Base-by-base conservation (phyloP, 176 grass and related monocot genomes). In the Cymbopogon citratus region DNA sequence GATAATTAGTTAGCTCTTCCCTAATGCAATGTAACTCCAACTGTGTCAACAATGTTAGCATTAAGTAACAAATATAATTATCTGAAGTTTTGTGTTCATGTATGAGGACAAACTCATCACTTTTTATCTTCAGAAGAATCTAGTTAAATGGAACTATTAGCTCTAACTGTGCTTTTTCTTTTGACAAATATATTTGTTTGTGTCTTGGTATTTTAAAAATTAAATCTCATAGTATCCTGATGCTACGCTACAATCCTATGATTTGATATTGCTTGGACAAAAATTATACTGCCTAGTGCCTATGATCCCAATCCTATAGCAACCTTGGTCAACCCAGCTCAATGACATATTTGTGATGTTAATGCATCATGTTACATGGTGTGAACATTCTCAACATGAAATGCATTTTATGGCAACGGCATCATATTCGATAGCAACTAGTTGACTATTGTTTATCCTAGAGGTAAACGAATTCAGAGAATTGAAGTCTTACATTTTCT, bases 401-500 rank as follows among this genome's bases (percentile, higher is more conserved):
- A 66, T 59, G 66, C 46, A 57, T 19, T 59, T 60, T 5, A 56
- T 25, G 43, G 12, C 59, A 82, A 56, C 14, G n/a, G 12, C 59
- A 82, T 28, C 59, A 67, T 84, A 86, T 40, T 69, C 34, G 16
- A 66, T 44, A 76, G 44, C 13, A 0, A 13, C 43, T 45, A 46
- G 45, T 23, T 2, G 2, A 25, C 39, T 0, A 16, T 9, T 38
- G 8, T 26, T 56, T 26, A 41, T 76, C 28, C 9, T 43, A 24
- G 27, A 29, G 26, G 25, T 75, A 29, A 85, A 66, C 0, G 13
- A 66, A 12, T 67, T 78, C 19, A 78, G 19, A 81, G 63, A 73
- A 57, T 39, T 35, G n/a, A 76, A 74, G 66, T 7, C 77, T 88
- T 85, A 99, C 96, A 99, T 99, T 88, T 99, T 99, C 82, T 91